phyloP scores from a whole-genome alignment of 495 filamentous ascomycete species.

The Melanomma pulvis-pyrius region DNA sequence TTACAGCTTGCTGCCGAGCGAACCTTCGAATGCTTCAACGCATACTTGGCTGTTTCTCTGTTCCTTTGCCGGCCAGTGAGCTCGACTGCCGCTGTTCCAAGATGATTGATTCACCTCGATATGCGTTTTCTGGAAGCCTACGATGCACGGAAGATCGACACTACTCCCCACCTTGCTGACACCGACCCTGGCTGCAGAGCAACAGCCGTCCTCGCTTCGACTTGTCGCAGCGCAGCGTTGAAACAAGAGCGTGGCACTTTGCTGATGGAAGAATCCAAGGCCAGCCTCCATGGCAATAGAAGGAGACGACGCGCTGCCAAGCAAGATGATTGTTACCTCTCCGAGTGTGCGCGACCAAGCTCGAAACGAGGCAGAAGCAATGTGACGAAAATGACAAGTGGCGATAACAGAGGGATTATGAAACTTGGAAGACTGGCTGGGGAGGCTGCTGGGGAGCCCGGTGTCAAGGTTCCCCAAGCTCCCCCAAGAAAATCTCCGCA shows the following conservation, averaged over 20 bases:
- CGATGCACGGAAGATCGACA: constrained; percentile 9
- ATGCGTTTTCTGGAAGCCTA: constrained; percentile 9
- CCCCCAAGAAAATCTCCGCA: background rate
- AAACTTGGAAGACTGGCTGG: background rate
- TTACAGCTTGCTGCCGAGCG: background rate
- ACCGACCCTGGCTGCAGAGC: background rate
- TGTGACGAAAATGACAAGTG: background rate
- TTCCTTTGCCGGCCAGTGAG: background rate
- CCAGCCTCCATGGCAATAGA: background rate
- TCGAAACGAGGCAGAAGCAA: background rate
- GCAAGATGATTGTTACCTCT: background rate
- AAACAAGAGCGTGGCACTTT: background rate
- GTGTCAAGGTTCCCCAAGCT: background rate
- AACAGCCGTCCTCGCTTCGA: background rate
- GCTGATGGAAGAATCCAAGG: background rate
- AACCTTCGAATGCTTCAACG: background rate
- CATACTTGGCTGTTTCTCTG: background rate
- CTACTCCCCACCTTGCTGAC: constrained; percentile 12
- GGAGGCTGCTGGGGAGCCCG: background rate
- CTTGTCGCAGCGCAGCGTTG: background rate
- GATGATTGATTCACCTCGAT: background rate
- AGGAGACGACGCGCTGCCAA: background rate
- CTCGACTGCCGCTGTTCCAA: background rate
- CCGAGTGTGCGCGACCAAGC: background rate
- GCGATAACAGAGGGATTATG: background rate